Base-by-base conservation (phyloP, 1,284 basidiomycete genomes). In the Phylloporus gajari region DNA sequence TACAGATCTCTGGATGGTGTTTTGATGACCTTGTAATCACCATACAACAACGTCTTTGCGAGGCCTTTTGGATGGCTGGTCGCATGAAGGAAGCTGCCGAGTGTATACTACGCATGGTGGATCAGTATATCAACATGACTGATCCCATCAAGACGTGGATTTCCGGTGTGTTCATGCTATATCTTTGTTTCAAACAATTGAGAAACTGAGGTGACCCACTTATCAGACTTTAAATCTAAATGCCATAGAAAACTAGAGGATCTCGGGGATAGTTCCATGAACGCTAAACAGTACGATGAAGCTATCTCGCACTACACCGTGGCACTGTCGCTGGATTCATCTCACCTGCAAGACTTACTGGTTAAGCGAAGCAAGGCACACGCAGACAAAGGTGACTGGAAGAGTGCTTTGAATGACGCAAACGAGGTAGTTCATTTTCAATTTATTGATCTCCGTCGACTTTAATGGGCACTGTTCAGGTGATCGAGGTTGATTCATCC, bases 231-330 rank as follows among this genome's bases (percentile, higher is more conserved):
- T 17, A 44, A 27, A 30, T 44, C 42, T 9, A 11, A 32, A 25
- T 59, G 30, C 32, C 11, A 8, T 9, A 21, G 30, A n/a, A 30
- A 27, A 17, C 53, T 56, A 30, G 53, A 30, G 53, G 27, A 56
- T 7, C 25, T n/a, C 17, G 42, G 61, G 17, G 61, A 63, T 30
- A 30, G 11, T 21, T 6, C 27, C 17, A 40, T 30, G 61, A 30
- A 30, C 9, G 25, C 58, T 17, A 19, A 11, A 2, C 8, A 17
- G 15, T 30, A 23, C 9, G 67, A 68, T 6, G 19, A 56, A 6
- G 53, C 68, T 3, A n/a, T 69, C 56, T 42, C n/a, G 2, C 35
- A 60, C 3, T 69, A 69, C 27, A 46, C 68, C 5, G n/a, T 17
- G 17, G 68, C 63, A 12, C 13, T 69, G 19, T 69, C 68, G 12